Conservation (phyloP, 345 rosid genomes). For the Erysimum cheiranthoides region DNA sequence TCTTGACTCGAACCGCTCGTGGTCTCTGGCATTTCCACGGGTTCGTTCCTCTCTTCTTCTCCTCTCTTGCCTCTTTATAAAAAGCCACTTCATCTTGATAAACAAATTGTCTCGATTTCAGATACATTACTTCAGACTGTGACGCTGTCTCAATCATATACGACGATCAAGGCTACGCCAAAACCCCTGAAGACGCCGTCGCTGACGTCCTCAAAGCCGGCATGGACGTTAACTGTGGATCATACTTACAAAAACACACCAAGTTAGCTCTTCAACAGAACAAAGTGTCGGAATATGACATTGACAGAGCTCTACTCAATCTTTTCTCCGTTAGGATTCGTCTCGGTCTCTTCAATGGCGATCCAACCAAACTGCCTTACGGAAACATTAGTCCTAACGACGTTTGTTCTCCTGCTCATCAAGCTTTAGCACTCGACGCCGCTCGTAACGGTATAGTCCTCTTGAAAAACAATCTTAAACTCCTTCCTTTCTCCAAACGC, state of each 20-base stretch:
- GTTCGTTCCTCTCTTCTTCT: conserved; percentile 39
- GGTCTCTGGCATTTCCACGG: conserved; percentile 77
- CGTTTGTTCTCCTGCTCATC: conserved; percentile 75
- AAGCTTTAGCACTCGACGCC: conserved; percentile 80
- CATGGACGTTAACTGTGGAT: conserved; percentile 89
- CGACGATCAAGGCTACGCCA: conserved; percentile 65
- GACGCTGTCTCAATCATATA: conserved; percentile 80
- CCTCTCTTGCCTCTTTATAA: background rate
- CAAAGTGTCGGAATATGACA: conserved; percentile 60
- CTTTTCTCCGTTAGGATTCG: conserved; percentile 84
- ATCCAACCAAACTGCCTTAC: conserved; percentile 60
- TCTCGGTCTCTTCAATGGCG: conserved; percentile 86
- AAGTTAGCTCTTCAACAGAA: conserved; percentile 70
- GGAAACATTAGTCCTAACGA: conserved; percentile 69
- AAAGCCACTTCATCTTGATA: background rate
- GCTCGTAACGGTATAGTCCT: conserved; percentile 91
- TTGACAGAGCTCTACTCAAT: conserved; percentile 77
- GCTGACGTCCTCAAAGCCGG: conserved; percentile 85
- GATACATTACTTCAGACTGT: conserved; percentile 90
- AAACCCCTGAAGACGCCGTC: conserved; percentile 85
- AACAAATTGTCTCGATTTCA: conserved; percentile 29
- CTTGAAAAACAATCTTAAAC: conserved; percentile 61
- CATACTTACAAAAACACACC: conserved; percentile 66
- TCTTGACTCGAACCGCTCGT: conserved; percentile 67
- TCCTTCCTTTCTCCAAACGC: conserved; percentile 67